These are phyloP conservation scores for Vanrija pseudolonga DNA, from an alignment of 1,284 basidiomycete species.

Conservation along the genomic window DNA sequence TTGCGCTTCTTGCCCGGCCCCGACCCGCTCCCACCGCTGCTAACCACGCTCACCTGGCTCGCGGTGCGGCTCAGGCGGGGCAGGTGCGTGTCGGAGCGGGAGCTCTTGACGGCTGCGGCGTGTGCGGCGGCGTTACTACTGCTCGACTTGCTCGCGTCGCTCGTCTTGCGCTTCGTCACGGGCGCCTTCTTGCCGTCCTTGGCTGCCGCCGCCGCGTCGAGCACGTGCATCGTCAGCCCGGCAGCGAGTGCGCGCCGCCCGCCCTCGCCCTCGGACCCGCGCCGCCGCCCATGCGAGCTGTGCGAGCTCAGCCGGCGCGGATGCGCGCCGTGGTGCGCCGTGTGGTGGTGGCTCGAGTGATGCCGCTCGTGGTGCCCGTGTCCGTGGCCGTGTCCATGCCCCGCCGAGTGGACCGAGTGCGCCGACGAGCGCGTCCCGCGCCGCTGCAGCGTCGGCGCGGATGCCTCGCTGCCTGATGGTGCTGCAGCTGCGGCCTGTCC, in stretches of 20 bases:
- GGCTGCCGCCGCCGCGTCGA: slow-evolving; percentile 19
- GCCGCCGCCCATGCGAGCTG: slow-evolving; percentile 10
- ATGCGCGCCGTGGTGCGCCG: slow-evolving; percentile 7
- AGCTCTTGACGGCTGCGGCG: slow-evolving; percentile 3
- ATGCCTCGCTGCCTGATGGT: slow-evolving; percentile 5
- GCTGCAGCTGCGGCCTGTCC: slow-evolving; percentile 1
- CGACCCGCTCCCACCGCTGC: not conserved
- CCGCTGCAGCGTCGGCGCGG: not conserved
- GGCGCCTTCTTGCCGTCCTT: slow-evolving; percentile 3
- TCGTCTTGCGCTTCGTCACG: slow-evolving; percentile 22
- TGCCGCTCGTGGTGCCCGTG: slow-evolving; percentile 5
- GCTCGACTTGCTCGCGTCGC: slow-evolving; percentile 24
- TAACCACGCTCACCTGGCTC: not conserved
- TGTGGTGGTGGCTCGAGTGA: slow-evolving; percentile 8
- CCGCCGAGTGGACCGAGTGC: not conserved
- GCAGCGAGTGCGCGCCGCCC: slow-evolving; percentile 37
- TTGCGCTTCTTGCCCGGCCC: not conserved
- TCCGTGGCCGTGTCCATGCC: slow-evolving; percentile 12
- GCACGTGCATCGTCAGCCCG: slow-evolving; percentile 39
- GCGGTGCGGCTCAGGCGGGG: slow-evolving; percentile 3
- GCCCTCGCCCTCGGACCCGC: slow-evolving; percentile 31
- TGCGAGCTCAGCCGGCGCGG: slow-evolving; percentile 7
- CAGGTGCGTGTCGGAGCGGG: slow-evolving; percentile 7
- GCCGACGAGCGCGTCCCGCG: no score
- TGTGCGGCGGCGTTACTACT: not conserved